Percentiles rank a stretch among this genome's conserved stretches.
Conservation (phyloP, 1,284 basidiomycete genomes). For the Phenoliferia sp. region DNA sequence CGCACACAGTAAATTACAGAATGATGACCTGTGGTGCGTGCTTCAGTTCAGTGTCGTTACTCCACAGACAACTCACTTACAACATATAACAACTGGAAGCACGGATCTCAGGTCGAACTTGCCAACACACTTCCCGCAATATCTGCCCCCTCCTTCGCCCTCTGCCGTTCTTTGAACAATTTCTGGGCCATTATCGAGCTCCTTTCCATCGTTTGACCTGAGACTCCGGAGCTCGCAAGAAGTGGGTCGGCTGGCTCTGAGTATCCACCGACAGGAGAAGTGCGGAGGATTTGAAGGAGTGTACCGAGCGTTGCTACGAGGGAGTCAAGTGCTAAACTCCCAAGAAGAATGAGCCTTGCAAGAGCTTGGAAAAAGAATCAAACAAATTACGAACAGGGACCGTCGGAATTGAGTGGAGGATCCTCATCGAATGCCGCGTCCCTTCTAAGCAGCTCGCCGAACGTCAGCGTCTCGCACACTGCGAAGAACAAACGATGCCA, state of each 20-base stretch:
- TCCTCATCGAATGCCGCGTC: background rate
- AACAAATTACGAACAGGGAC: background rate
- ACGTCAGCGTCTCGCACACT: background rate
- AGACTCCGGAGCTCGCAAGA: background rate
- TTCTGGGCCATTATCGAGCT: background rate
- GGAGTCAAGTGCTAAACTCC: background rate
- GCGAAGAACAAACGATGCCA: background rate
- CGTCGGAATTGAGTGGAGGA: background rate
- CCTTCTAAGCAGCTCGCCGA: background rate
- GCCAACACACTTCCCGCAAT: background rate
- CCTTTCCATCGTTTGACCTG: background rate
- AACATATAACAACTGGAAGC: background rate
- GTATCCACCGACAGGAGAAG: background rate
- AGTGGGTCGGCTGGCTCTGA: background rate
- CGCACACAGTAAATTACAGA: too few species aligned
- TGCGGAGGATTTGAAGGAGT: background rate
- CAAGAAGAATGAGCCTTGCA: background rate
- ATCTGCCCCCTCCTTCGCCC: background rate
- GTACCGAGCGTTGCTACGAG: background rate
- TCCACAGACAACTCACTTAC: background rate
- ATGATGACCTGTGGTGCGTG: too few species aligned
- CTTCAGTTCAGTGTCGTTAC: too few species aligned
- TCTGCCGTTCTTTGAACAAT: background rate
- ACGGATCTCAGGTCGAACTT: background rate
- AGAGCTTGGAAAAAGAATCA: background rate